A percentile compares a stretch with the other conserved stretches of the same genome.
Evolutionary conservation across 345 rosid genomes (phyloP).

Genomic region (Carallia brachiata): DNA sequence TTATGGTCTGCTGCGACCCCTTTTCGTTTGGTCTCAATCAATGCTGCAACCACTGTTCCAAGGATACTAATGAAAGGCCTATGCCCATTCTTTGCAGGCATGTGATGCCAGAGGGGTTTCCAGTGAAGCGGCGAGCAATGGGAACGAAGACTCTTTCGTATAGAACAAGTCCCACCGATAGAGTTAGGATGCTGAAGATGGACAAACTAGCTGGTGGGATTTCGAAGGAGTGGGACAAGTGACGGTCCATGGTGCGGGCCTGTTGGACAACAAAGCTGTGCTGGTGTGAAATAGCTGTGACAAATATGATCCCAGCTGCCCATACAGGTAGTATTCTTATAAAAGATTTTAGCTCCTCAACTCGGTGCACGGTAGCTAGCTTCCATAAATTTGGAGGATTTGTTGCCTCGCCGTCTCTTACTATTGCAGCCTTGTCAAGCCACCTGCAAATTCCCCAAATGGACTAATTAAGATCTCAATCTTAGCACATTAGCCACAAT

Average conservation of each 20-base stretch:
- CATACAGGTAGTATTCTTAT: conserved; percentile 30
- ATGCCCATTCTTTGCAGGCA: conserved; percentile 34
- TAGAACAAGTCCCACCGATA: conserved; percentile 20
- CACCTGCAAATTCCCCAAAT: conserved; percentile 28
- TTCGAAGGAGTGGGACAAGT: conserved; percentile 23
- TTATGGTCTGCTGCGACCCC: conserved; percentile 6
- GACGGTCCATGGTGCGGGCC: conserved; percentile 33
- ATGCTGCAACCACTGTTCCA: conserved; percentile 33
- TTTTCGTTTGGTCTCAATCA: conserved; percentile 28
- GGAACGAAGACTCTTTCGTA: conserved; percentile 32
- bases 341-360: conserved; percentile 32
- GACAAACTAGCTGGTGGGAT: conserved; percentile 36
- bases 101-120: conserved; percentile 29
- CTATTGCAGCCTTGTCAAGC: conserved; percentile 50
- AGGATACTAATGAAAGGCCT: conserved; percentile 27
- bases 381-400: conserved; percentile 42
- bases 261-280: conserved; percentile 32
- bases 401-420: conserved; percentile 27
- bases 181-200: conserved; percentile 27
- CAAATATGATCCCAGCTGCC: conserved; percentile 30
- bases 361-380: conserved; percentile 24
- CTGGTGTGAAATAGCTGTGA: conserved; percentile 29
- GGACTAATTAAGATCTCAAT: neutral
- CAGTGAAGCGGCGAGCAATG: conserved; percentile 15
- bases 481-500: no score